phyloP scores from a whole-genome alignment of 2,329 filamentous ascomycete genomes.

The Seiridium unicorne region DNA sequence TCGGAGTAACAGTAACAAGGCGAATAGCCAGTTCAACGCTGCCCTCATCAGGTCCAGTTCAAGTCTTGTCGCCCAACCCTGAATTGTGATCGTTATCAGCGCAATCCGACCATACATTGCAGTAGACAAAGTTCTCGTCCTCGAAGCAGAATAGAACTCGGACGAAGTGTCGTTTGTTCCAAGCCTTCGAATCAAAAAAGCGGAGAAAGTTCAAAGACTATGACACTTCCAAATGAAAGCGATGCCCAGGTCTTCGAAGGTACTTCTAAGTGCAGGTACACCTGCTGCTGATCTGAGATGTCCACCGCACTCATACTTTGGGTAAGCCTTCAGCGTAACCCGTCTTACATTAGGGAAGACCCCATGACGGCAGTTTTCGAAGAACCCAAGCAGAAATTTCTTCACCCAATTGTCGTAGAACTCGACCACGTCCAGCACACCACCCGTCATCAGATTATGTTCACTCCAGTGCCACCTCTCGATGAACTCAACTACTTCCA shows the following conservation, averaged over 20 bases:
- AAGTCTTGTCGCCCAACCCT: no score
- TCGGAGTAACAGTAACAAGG: no score
- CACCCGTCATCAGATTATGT: not conserved
- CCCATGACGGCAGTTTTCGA: not conserved
- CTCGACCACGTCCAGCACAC: not conserved
- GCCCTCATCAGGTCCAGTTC: no score
- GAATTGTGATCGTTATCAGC: no score
- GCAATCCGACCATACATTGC: no score
- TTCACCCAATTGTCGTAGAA: not conserved
- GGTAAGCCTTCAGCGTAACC: not conserved
- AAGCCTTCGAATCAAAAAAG: no score
- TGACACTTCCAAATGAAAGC: not conserved
- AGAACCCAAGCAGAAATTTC: not conserved
- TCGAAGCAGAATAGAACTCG: no score
- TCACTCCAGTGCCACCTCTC: not conserved
- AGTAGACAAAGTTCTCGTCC: no score
- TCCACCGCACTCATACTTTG: not conserved
- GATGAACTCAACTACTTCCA: not conserved
- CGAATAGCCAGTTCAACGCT: no score
- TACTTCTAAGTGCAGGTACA: not conserved
- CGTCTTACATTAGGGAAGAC: not conserved
- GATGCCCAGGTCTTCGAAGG: not conserved
- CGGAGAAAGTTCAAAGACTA: not conserved
- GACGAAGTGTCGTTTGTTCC: no score
- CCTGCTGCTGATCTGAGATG: not conserved